Evolutionary conservation across 2,329 filamentous ascomycete genomes (phyloP).

Genomic region (Exutisphaerella laricina): DNA sequence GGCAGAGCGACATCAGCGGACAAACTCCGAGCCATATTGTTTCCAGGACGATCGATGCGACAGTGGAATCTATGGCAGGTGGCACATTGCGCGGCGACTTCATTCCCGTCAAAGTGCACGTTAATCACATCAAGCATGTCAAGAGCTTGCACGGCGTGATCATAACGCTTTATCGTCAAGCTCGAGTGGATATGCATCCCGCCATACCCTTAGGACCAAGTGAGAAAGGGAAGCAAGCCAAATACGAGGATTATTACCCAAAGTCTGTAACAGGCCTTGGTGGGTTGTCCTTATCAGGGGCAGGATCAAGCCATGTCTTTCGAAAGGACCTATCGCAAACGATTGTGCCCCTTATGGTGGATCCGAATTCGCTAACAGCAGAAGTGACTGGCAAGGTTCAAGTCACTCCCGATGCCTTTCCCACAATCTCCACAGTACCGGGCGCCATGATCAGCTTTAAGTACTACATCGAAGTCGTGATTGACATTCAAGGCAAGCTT

Average conservation of each 20-base stretch:
- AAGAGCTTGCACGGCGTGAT: constrained; percentile 91
- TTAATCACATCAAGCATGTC: constrained; percentile 83
- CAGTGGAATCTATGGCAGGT: constrained; percentile 72
- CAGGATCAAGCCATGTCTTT: constrained; percentile 84
- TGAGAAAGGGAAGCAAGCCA: constrained; percentile 60
- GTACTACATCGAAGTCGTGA: constrained; percentile 87
- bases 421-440: constrained; percentile 83
- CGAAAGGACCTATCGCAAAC: constrained; percentile 90
- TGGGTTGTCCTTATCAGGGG: constrained; percentile 78
- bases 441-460: constrained; percentile 93
- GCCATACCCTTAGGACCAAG: constrained; percentile 56
- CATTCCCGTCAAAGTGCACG: constrained; percentile 70
- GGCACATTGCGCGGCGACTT: constrained; percentile 83
- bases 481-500: constrained; percentile 85
- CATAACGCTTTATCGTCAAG: constrained; percentile 84
- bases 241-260: constrained; percentile 80
- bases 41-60: constrained; percentile 78
- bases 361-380: constrained; percentile 70
- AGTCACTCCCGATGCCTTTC: constrained; percentile 85
- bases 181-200: constrained; percentile 76
- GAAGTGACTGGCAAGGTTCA: constrained; percentile 77
- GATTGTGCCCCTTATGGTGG: constrained; percentile 80
- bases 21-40: constrained; percentile 44
- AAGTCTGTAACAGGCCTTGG: constrained; percentile 81
- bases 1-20: constrained; percentile 45